These are phyloP conservation scores for Wallacemonas collosoma DNA, from an alignment of 208 protist genomes.

Conservation along the genomic window DNA sequence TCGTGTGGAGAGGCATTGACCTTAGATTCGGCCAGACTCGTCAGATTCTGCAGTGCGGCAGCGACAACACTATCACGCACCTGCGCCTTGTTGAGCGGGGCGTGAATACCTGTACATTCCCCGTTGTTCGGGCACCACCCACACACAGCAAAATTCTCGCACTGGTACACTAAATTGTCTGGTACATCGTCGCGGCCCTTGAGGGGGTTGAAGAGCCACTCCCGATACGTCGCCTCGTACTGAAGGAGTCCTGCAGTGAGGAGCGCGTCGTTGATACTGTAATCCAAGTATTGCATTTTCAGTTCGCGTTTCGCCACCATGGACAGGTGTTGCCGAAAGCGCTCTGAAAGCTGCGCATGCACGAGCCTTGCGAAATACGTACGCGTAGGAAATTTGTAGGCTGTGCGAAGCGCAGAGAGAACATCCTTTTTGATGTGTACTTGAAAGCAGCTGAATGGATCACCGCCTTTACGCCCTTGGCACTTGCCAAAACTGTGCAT, in stretches of 20 bases:
- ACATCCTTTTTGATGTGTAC: conserved; percentile 25
- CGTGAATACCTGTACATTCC: conserved; percentile 28
- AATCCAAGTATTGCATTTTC: conserved; percentile 26
- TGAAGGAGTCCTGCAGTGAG: conserved; percentile 20
- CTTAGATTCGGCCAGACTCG: conserved; percentile 14
- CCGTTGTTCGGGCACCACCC: conserved; percentile 24
- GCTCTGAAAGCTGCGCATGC: conserved; percentile 19
- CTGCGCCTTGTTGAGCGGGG: conserved; percentile 14
- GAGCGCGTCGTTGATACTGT: conserved; percentile 17
- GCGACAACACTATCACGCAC: conserved; percentile 14
- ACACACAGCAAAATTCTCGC: conserved; percentile 21
- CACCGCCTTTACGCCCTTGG: conserved; percentile 13
- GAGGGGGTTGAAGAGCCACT: conserved; percentile 21
- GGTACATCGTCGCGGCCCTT: conserved; percentile 9
- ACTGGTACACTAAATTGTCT: conserved; percentile 23
- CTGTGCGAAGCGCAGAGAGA: conserved; percentile 9
- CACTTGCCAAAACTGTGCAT: conserved; percentile 38
- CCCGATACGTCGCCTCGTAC: conserved; percentile 24
- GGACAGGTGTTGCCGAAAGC: conserved; percentile 14
- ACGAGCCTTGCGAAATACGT: conserved; percentile 18
- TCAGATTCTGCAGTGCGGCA: conserved; percentile 11
- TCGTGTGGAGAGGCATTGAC: background rate
- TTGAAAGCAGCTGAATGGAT: conserved; percentile 25
- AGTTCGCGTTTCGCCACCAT: conserved; percentile 13
- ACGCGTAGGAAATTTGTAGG: conserved; percentile 17